A percentile compares a stretch with the other conserved stretches of the same genome.
phyloP scores from a whole-genome alignment of 176 grass and related monocot genomes.

The Avena atlantica region DNA sequence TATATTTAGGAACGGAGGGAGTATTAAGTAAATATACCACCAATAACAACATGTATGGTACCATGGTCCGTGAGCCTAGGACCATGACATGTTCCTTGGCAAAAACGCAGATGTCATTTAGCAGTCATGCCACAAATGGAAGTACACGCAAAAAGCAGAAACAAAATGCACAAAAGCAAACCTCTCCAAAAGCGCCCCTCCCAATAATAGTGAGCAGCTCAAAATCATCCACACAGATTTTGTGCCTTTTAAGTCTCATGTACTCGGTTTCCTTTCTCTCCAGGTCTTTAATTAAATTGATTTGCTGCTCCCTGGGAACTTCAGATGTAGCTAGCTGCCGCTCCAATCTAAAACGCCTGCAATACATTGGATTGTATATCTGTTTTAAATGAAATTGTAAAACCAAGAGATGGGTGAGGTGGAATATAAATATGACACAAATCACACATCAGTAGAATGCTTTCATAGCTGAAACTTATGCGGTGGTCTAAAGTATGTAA shows the following conservation, averaged over 20 bases:
- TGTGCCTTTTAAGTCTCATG: conserved; percentile 98
- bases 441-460: background rate
- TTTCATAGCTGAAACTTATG: conserved; percentile 15
- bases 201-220: conserved; percentile 98
- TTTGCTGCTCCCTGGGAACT: conserved; percentile 94
- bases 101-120: conserved; percentile 5
- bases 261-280: conserved; percentile 99
- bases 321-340: conserved; percentile 81
- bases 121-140: background rate
- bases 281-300: conserved; percentile 91
- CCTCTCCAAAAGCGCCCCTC: conserved; percentile 99
- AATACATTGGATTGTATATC: conserved; percentile 45
- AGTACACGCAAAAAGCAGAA: conserved; percentile 8
- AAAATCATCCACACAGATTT: conserved; percentile 99
- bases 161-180: conserved; percentile 45
- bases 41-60: conserved; percentile 14
- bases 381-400: background rate
- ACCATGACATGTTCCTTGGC: conserved; percentile 21
- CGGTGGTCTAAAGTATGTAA: background rate
- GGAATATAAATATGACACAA: background rate
- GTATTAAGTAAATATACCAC: background rate
- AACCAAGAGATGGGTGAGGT: background rate
- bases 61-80: conserved; percentile 18
- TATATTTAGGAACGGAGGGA: no score
- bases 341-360: conserved; percentile 91